These are phyloP conservation scores for Candida broadrunensis DNA, from an alignment of 805 yeast species.

Conservation along the genomic window DNA sequence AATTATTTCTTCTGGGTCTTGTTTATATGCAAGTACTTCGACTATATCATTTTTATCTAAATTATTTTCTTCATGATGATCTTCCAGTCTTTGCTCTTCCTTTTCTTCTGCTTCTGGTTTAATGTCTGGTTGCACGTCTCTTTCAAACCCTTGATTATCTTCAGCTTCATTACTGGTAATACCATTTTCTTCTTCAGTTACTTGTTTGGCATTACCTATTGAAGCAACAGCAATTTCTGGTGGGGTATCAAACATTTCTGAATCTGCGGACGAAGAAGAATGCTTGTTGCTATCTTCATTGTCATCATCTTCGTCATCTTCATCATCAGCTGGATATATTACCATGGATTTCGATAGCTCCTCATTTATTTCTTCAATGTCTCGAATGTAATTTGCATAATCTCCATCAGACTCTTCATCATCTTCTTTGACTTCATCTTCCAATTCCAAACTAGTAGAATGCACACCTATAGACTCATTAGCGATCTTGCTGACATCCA, in stretches of 20 bases:
- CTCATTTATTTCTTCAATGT: conserved; percentile 14
- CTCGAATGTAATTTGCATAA: conserved; percentile 13
- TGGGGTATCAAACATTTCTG: neutral
- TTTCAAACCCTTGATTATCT: conserved; percentile 3
- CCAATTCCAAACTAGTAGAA: neutral
- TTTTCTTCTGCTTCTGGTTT: conserved; percentile 4
- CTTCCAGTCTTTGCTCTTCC: conserved; percentile 2
- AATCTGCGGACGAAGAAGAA: too few species aligned
- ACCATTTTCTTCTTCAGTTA: neutral
- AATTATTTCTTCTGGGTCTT: too few species aligned
- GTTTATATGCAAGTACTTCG: too few species aligned
- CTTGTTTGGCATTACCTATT: neutral
- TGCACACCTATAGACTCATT: neutral
- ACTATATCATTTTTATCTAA: too few species aligned
- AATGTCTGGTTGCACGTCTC: neutral
- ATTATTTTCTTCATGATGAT: conserved; percentile 1
- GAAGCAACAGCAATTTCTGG: neutral
- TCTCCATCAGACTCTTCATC: conserved; percentile 1
- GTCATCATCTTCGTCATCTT: neutral
- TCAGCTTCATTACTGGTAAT: neutral
- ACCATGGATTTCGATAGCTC: conserved; percentile 1
- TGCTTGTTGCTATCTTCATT: too few species aligned
- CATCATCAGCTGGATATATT: neutral
- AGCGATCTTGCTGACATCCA: neutral
- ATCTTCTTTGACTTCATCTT: neutral